Conservation (phyloP, 2,329 filamentous ascomycete genomes). For the Calonectria honghensis region DNA sequence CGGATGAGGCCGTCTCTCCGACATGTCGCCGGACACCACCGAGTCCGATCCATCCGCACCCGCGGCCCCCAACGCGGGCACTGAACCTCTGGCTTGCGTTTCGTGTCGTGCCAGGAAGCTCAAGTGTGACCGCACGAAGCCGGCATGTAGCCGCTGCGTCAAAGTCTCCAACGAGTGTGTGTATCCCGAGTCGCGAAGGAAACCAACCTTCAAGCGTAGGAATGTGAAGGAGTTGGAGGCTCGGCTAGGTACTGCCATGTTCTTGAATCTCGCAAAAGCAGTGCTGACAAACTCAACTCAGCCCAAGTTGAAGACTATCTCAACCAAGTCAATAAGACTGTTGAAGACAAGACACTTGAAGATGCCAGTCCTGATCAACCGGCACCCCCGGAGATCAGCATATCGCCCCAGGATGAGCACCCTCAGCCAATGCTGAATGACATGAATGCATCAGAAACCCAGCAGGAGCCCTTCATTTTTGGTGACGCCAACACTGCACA, state of each 20-base stretch:
- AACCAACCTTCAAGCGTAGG: constrained; percentile 89
- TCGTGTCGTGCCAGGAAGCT: constrained; percentile 90
- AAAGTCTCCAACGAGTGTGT: constrained; percentile 85
- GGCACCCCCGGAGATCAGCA: constrained; percentile 42
- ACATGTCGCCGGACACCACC: constrained; percentile 50
- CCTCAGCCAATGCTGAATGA: constrained; percentile 24
- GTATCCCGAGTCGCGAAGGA: constrained; percentile 92
- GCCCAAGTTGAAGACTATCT: constrained; percentile 89
- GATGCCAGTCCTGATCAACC: constrained; percentile 52
- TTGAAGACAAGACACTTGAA: constrained; percentile 50
- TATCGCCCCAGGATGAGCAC: constrained; percentile 25
- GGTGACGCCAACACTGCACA: constrained; percentile 41
- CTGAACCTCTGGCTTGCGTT: constrained; percentile 83
- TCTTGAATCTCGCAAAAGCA: neutral
- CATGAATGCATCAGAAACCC: constrained; percentile 27
- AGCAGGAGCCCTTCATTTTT: constrained; percentile 43
- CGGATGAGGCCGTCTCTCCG: constrained; percentile 44
- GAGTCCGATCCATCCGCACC: constrained; percentile 49
- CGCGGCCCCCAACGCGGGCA: constrained; percentile 44
- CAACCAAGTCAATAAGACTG: constrained; percentile 75
- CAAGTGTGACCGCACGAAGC: constrained; percentile 88
- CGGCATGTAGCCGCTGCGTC: constrained; percentile 86
- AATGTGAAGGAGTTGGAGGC: constrained; percentile 95
- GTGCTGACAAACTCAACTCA: constrained; percentile 58
- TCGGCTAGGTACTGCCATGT: constrained; percentile 79